Percentiles rank a stretch among this genome's conserved stretches.
phyloP scores from a whole-genome alignment of 371 early-diverging fungal genomes.

The Mortierella sp. region DNA sequence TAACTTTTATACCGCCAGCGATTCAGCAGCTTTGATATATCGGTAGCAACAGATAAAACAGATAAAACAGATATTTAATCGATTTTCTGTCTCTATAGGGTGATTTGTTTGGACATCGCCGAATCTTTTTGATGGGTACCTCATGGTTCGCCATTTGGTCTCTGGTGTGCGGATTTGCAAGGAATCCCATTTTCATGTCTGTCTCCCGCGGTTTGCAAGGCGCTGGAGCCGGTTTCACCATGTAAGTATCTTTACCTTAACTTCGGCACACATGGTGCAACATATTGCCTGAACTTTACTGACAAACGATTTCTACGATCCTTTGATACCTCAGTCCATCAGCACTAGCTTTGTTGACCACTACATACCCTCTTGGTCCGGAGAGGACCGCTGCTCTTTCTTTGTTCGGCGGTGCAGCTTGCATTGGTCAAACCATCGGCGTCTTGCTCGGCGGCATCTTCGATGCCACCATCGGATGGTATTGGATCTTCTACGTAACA shows the following conservation, averaged over 20 bases:
- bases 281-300: background rate
- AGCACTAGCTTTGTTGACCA: conserved; percentile 32
- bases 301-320: background rate
- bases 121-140: conserved; percentile 57
- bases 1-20: conserved; percentile 3
- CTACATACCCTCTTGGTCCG: conserved; percentile 30
- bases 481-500: conserved; percentile 42
- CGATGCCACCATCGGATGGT: conserved; percentile 51
- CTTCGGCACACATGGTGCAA: background rate
- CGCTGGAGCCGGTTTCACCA: conserved; percentile 62
- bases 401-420: conserved; percentile 41
- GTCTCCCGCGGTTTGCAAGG: conserved; percentile 61
- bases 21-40: no score
- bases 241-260: conserved; percentile 35
- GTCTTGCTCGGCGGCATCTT: conserved; percentile 51
- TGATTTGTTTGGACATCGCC: conserved; percentile 60
- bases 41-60: no score
- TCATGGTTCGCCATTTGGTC: conserved; percentile 57
- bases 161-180: conserved; percentile 56
- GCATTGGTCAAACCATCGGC: conserved; percentile 44
- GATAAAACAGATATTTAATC: no score
- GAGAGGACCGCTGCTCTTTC: conserved; percentile 46
- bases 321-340: conserved; percentile 17
- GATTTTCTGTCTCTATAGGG: conserved; percentile 26
- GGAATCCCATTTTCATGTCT: conserved; percentile 58